These are phyloP conservation scores for Neurospora hispaniola DNA, from an alignment of 495 filamentous ascomycete genomes.

Conservation along the genomic window DNA sequence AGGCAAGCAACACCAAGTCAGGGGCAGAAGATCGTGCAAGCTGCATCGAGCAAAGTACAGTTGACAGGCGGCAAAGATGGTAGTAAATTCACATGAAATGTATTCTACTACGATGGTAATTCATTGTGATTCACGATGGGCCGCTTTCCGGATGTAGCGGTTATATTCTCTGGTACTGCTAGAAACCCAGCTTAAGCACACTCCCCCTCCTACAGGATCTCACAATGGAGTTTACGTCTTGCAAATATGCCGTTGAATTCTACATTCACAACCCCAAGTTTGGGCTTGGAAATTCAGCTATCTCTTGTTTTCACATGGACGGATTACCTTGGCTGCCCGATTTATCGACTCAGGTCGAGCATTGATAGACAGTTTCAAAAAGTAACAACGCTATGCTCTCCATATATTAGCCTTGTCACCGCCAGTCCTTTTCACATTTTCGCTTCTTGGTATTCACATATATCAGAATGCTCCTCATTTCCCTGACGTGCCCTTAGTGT, in stretches of 20 bases:
- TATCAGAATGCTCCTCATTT: no score
- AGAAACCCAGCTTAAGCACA: background rate
- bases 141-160: background rate
- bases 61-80: background rate
- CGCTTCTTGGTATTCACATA: background rate
- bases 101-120: background rate
- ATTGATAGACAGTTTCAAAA: background rate
- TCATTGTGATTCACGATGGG: background rate
- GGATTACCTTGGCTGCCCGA: background rate
- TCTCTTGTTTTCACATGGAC: background rate
- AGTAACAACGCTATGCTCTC: background rate
- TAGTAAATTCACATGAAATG: background rate
- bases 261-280: background rate
- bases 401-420: background rate
- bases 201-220: background rate
- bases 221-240: background rate
- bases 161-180: constrained; percentile 1
- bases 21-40: background rate
- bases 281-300: background rate
- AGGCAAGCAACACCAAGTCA: background rate
- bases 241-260: background rate
- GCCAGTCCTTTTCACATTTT: background rate
- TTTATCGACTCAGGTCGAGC: background rate
- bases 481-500: background rate
- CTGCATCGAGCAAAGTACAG: background rate